Base-by-base conservation (phyloP, 2,329 filamentous ascomycete genomes). In the Sporothrix curviconia region DNA sequence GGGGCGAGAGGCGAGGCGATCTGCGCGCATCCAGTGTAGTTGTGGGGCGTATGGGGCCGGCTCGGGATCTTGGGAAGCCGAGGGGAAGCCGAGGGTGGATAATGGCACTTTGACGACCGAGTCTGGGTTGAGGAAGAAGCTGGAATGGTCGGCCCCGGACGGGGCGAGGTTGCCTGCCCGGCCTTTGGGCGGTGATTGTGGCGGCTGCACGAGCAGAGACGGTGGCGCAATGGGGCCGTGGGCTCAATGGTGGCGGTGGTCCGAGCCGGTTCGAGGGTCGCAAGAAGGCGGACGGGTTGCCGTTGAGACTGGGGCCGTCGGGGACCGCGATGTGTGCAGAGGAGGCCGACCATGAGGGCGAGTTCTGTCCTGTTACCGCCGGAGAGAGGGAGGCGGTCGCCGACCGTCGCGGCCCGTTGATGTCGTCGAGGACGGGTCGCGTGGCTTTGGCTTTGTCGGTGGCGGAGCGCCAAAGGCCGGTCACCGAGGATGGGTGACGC, bases 191-290 rank as follows among this genome's bases (percentile, higher is more conserved):
- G 87, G 86, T 11, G 87, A 90, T 53, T 79, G 79, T 5, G 88
- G 88, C 43, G 87, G 86, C 56, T 89, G 80, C 47, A 91, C 75
- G 5, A 79, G 82, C 58, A 92, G 82, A 32, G 84, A 78, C 17
- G 89, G 87, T 30, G 84, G 79, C n/a, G 70, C 70, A 17, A 70
- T 61, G 25, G 74, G n/a, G 74, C 17, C 68, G 72, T 1, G 75
- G 76, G 42, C 72, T 76, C 62, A 75, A 49, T 1, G 81, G 78
- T 32, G 75, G 74, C 15, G 77, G 70, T 46, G 75, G 71, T 57
- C 72, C 71, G 62, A 77, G 67, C 52, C 73, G 72, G 62, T 75
- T 71, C 71, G 82, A 76, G 30, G 65, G 60, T 34, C 65, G 64
- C 25, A 64, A 64, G 43, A 37, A 15, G 34, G 28, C 8, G n/a